Percentiles rank a stretch among this genome's conserved stretches.
These are phyloP conservation scores for Rhizophagus clarus DNA, from an alignment of 192 early-diverging fungal genomes.

Conservation along the genomic window DNA sequence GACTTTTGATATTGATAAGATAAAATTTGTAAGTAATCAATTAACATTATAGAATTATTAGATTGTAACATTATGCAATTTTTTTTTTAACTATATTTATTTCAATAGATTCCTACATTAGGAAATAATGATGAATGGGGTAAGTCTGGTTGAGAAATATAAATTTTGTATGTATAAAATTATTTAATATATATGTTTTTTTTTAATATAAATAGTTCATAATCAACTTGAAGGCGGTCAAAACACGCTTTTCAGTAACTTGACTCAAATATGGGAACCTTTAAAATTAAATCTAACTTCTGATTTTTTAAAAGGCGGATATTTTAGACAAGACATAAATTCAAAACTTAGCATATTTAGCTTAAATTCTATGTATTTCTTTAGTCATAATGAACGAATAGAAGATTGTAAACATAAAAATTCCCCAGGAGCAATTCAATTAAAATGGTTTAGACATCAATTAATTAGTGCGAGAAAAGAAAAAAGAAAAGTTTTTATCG, in stretches of 20 bases:
- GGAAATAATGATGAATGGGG: conserved; percentile 44
- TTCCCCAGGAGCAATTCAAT: conserved; percentile 32
- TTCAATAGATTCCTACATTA: conserved; percentile 40
- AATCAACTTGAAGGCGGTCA: conserved; percentile 28
- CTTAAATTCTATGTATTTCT: conserved; percentile 45
- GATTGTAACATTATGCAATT: too few species aligned
- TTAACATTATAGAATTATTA: background rate
- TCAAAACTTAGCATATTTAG: conserved; percentile 1
- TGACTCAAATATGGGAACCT: conserved; percentile 37
- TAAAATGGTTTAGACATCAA: conserved; percentile 37
- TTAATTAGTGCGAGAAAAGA: conserved; percentile 32
- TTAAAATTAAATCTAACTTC: conserved; percentile 36
- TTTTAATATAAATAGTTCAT: conserved; percentile 21
- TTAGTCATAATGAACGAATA: conserved; percentile 33
- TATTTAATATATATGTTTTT: too few species aligned
- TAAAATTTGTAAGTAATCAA: conserved; percentile 24
- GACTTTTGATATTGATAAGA: conserved; percentile 22
- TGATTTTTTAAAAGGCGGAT: conserved; percentile 40
- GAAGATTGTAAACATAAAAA: conserved; percentile 32
- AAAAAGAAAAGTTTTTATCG: conserved; percentile 29
- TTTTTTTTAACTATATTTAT: too few species aligned
- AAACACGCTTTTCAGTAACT: conserved; percentile 23
- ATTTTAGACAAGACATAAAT: conserved; percentile 38
- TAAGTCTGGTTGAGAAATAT: background rate
- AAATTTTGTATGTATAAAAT: too few species aligned